Percentiles rank a stretch among this genome's conserved stretches.
Evolutionary conservation across 2,329 filamentous ascomycete genomes (phyloP).

Genomic region (Cyphellophora attinorum): DNA sequence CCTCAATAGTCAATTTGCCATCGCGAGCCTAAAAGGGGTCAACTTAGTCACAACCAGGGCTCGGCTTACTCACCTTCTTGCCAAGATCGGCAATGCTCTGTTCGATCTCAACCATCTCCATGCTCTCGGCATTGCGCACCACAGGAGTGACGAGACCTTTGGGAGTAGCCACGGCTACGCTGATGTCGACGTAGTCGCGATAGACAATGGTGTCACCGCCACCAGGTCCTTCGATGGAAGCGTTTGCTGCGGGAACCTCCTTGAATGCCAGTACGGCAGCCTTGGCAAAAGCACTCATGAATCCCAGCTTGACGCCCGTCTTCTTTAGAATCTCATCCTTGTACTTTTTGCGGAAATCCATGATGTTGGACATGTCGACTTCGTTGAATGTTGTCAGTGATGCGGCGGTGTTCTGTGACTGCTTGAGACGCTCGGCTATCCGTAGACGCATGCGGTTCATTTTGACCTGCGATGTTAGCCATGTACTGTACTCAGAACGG

Average conservation of each 20-base stretch:
- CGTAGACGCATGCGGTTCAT: constrained; percentile 99
- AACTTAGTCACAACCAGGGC: constrained; percentile 6
- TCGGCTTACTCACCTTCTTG: constrained; percentile 60
- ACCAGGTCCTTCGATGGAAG: constrained; percentile 90
- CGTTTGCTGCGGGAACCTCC: constrained; percentile 89
- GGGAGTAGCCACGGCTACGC: constrained; percentile 91
- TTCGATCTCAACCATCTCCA: constrained; percentile 86
- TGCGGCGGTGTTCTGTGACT: constrained; percentile 96
- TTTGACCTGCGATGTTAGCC: constrained; percentile 62
- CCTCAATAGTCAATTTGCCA: constrained; percentile 94
- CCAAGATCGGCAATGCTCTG: constrained; percentile 85
- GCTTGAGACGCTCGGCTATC: constrained; percentile 95
- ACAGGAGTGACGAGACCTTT: constrained; percentile 96
- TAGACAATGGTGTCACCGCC: constrained; percentile 97
- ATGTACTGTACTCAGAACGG: neutral
- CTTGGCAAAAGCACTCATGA: constrained; percentile 95
- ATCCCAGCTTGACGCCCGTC: constrained; percentile 95
- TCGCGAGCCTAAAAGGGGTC: constrained; percentile 62
- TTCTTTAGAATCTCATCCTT: constrained; percentile 95
- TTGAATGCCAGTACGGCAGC: constrained; percentile 87
- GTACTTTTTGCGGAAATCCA: constrained; percentile 95
- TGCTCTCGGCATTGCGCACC: constrained; percentile 79
- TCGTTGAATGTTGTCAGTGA: constrained; percentile 98
- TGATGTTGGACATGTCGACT: constrained; percentile 95
- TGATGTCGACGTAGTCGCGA: constrained; percentile 95